Base-by-base conservation (phyloP, 139 green algal species). In the Ettlia oleoabundans region DNA sequence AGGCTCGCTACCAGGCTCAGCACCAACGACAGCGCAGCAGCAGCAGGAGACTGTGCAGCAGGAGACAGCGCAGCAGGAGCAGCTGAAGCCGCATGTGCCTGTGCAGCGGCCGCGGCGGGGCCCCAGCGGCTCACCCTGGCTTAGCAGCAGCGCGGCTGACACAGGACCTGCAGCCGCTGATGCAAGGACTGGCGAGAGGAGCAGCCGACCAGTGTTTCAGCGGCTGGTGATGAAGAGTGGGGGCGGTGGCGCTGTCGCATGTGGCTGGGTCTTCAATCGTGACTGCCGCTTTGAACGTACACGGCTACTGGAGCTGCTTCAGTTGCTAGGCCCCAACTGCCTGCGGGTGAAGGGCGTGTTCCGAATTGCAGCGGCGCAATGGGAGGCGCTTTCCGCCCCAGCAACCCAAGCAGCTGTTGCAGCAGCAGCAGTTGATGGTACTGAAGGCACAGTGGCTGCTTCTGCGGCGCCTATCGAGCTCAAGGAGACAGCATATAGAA, bases 301-400 rank as follows among this genome's bases (percentile, higher is more conserved):
- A 4, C 43, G 47, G 32, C 79, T 92, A 73, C 38, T 40, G 35
- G 55, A 24, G n/a, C 47, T 89, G 40, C 75, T 91, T 72, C 28
- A 69, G 26, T 35, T n/a, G 4, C 87, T 69, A 55, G 72, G 42
- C 62, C 75, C 72, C 43, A 22, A 3, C 76, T 72, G 21, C 6
- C 41, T 76, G 19, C 75, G 89, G 0, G 1, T 91, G 4, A 92
- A 92, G 52, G 89, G 89, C 30, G 82, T 92, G 26, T 91, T 92
- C 66, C 55, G 88, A 32, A 66, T 87, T 8, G 43, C 33, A 0
- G 28, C 41, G 3, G 63, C 58, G 35, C 42, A 47, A 10, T 90
- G 84, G 84, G 75, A 87, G 80, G 61, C 80, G 4, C 18, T 65
- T 55, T 55, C 71, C 2, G 63, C 77, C 0, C 42, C 61, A 2